Percentiles rank a stretch among this genome's conserved stretches.
phyloP scores from a whole-genome alignment of 2,329 filamentous ascomycete species.

The Sarocladium oryzae region DNA sequence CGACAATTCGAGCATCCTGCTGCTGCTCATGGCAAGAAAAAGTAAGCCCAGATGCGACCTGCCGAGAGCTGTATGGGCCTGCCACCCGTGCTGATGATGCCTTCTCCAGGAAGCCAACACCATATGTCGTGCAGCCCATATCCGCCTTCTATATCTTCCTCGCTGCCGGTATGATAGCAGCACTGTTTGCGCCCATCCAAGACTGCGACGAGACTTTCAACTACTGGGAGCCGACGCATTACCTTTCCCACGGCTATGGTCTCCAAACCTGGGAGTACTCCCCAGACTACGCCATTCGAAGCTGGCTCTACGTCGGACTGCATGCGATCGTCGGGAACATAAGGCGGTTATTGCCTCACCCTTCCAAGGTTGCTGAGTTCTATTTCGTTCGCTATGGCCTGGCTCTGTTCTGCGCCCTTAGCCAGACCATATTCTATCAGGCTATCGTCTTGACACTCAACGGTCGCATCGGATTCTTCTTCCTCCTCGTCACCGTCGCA shows the following conservation, averaged over 20 bases:
- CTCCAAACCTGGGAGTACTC: conserved; percentile 99
- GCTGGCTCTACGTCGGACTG: conserved; percentile 82
- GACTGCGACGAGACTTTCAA: conserved; percentile 99
- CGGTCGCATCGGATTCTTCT: conserved; percentile 77
- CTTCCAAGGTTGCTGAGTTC: conserved; percentile 68
- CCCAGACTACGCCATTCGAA: conserved; percentile 87
- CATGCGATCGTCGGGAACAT: conserved; percentile 69
- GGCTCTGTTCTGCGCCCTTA: conserved; percentile 69
- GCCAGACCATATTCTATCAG: conserved; percentile 75
- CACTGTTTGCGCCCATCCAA: conserved; percentile 81
- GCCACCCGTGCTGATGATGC: neutral
- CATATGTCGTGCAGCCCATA: conserved; percentile 63
- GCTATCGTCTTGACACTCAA: conserved; percentile 72
- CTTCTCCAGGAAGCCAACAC: conserved; percentile 36
- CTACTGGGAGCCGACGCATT: conserved; percentile 97
- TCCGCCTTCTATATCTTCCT: conserved; percentile 77
- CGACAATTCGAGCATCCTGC: conserved; percentile 40
- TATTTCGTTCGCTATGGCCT: conserved; percentile 76
- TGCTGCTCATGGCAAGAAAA: conserved; percentile 46
- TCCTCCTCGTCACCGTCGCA: conserved; percentile 67
- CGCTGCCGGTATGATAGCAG: conserved; percentile 65
- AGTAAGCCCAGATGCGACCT: conserved; percentile 26
- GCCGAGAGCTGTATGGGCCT: neutral
- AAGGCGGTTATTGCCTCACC: conserved; percentile 54
- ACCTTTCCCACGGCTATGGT: conserved; percentile 85